phyloP scores from a whole-genome alignment of 805 yeast genomes.

The Pichia heedii region DNA sequence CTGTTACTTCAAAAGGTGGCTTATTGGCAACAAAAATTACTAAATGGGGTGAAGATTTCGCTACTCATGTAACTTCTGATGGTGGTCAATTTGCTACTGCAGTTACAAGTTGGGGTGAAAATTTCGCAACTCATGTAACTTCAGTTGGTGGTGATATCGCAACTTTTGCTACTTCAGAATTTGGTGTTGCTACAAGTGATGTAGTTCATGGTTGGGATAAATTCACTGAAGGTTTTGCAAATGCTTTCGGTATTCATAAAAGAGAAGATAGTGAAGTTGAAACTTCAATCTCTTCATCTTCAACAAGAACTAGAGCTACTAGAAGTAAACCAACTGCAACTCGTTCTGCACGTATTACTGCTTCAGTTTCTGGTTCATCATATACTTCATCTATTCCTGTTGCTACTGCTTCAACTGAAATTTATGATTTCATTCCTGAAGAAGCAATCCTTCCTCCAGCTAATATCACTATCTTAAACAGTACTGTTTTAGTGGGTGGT shows the following conservation, averaged over 20 bases:
- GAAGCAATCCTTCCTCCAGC: not conserved
- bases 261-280: not conserved
- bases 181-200: conserved; percentile 3
- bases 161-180: conserved; percentile 1
- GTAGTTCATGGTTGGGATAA: conserved; percentile 3
- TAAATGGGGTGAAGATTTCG: conserved; percentile 2
- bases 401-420: not conserved
- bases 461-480: not conserved
- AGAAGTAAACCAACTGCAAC: not conserved
- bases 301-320: not conserved
- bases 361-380: not conserved
- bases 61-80: conserved; percentile 6
- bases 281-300: not conserved
- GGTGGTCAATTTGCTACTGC: conserved; percentile 1
- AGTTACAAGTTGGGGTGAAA: not conserved
- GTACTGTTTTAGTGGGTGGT: not conserved
- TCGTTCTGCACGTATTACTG: not conserved
- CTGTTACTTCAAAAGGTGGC: conserved; percentile 6
- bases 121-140: conserved; percentile 1
- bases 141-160: not conserved
- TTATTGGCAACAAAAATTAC: conserved; percentile 5
- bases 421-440: conserved; percentile 1
- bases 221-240: not conserved
- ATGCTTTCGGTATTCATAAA: not conserved
- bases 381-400: not conserved